Evolutionary conservation across 225 moss, liverwort and hornwort genomes (phyloP), one percentile per base, ranked within the genome.

Genomic region (Pleurozium schreberi): DNA sequence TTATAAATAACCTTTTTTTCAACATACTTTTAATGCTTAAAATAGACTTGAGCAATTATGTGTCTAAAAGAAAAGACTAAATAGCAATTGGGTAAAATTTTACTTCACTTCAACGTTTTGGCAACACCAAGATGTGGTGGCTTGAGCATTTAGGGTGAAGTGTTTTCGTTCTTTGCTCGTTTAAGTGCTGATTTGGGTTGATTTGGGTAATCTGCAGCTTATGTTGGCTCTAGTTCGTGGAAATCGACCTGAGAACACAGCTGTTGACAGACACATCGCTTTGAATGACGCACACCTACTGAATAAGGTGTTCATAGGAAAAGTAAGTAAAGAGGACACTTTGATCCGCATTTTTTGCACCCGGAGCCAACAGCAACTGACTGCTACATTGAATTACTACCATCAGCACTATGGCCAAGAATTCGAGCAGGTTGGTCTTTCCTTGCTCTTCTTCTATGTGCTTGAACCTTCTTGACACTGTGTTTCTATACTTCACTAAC

Each of bases 391-490:
- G 85, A 94, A 93, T 84, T 94, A 91, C 73, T 95, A 93, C 71
- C 93, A 93, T 58, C 95, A 95, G 77, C 93, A 92, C 73, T 95
- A 93, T 65, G 94, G 95, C 73, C 95, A 93, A 42, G 94, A 94
- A 79, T 90, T 95, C 82, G 95, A 95, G 85, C 91, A 93, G 94
- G 95, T 95, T 75, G n/a, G 64, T 45, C 31, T 68, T 57, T n/a
- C 28, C 49, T 57, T 84, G 65, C 38, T 47, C 77, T 57, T 85
- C 81, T 58, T 52, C 47, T 77, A 11, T 22, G 36, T 71, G 5
- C 28, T 43, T 66, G 58, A 80, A 71, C 31, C n/a, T 80, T 55
- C 14, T 28, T 38, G 22, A 60, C n/a, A 34, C 81, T 79, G 31
- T 38, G 75, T 12, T n/a, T 81, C 73, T 43, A 16, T 42, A 45